These are phyloP conservation scores for Lasiodiplodia theobromae DNA, from an alignment of 2,329 filamentous ascomycete genomes.

Conservation along the genomic window DNA sequence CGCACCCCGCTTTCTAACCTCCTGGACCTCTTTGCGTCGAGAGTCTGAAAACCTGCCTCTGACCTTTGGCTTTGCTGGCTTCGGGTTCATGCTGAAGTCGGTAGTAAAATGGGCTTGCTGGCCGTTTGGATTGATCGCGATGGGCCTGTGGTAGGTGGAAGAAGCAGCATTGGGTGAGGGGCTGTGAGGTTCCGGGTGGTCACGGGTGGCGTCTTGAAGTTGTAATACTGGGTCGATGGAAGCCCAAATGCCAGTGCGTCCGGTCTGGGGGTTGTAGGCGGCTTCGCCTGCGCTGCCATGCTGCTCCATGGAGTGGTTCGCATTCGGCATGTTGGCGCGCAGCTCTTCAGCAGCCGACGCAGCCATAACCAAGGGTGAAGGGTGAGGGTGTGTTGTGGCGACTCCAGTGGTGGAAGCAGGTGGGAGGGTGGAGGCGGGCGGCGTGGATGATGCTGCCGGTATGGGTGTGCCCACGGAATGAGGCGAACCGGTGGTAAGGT, in stretches of 20 bases:
- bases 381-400: conserved; percentile 45
- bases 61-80: conserved; percentile 54
- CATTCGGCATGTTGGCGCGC: conserved; percentile 42
- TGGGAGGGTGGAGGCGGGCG: conserved; percentile 20
- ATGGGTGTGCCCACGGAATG: conserved; percentile 33
- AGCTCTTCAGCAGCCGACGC: conserved; percentile 50
- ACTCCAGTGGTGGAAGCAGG: conserved; percentile 36
- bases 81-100: conserved; percentile 49
- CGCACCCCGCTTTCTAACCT: conserved; percentile 66
- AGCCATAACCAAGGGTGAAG: conserved; percentile 47
- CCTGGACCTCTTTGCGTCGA: conserved; percentile 65
- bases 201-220: conserved; percentile 43
- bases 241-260: conserved; percentile 35
- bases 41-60: conserved; percentile 64
- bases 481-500: conserved; percentile 45
- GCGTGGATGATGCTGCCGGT: conserved; percentile 20
- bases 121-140: conserved; percentile 46
- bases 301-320: conserved; percentile 45
- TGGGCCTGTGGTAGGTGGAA: conserved; percentile 43
- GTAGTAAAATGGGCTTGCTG: conserved; percentile 44
- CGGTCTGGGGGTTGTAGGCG: conserved; percentile 41
- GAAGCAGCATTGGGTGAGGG: conserved; percentile 27
- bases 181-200: conserved; percentile 34
- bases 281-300: conserved; percentile 43
- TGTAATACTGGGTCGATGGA: conserved; percentile 33